These are phyloP conservation scores for Ampelomyces quisqualis DNA, from an alignment of 2,329 filamentous ascomycete species.

Conservation along the genomic window DNA sequence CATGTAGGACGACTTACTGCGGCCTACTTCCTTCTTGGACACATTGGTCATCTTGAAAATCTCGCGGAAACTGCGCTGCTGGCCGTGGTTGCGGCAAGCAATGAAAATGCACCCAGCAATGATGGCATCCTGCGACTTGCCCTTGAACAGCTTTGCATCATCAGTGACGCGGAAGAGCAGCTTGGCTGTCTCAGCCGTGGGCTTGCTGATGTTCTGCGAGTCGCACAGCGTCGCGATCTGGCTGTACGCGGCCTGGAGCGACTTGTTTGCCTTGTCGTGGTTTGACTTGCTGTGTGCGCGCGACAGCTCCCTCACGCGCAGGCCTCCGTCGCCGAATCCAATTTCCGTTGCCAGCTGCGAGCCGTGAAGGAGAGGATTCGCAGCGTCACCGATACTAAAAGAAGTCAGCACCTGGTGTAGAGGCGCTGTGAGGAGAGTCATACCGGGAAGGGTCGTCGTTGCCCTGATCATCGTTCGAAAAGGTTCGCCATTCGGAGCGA, in stretches of 20 bases:
- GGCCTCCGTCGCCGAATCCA: slow-evolving; percentile 74
- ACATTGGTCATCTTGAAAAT: slow-evolving; percentile 93
- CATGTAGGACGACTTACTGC: slow-evolving; percentile 49
- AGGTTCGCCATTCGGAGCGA: slow-evolving; percentile 97
- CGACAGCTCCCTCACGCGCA: slow-evolving; percentile 71
- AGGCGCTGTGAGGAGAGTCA: no score
- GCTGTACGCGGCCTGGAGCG: slow-evolving; percentile 77
- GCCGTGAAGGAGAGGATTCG: slow-evolving; percentile 85
- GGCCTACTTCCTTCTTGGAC: slow-evolving; percentile 94
- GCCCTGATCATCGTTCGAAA: slow-evolving; percentile 96
- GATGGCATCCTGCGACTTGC: slow-evolving; percentile 89
- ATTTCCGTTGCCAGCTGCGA: slow-evolving; percentile 88
- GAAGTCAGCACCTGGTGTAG: no score
- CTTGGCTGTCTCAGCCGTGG: slow-evolving; percentile 86
- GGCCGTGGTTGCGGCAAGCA: slow-evolving; percentile 84
- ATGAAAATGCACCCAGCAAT: slow-evolving; percentile 98
- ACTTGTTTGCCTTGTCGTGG: slow-evolving; percentile 80
- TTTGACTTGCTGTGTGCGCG: slow-evolving; percentile 80
- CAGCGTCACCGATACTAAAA: slow-evolving; percentile 81
- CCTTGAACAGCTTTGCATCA: slow-evolving; percentile 90
- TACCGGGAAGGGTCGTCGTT: slow-evolving; percentile 84
- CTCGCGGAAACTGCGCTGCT: slow-evolving; percentile 88
- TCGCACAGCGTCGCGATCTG: slow-evolving; percentile 88
- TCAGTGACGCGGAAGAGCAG: slow-evolving; percentile 94
- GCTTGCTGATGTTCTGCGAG: slow-evolving; percentile 63